Evolutionary conservation across 2,329 filamentous ascomycete species (phyloP).

Genomic region (Diatrype stigma): DNA sequence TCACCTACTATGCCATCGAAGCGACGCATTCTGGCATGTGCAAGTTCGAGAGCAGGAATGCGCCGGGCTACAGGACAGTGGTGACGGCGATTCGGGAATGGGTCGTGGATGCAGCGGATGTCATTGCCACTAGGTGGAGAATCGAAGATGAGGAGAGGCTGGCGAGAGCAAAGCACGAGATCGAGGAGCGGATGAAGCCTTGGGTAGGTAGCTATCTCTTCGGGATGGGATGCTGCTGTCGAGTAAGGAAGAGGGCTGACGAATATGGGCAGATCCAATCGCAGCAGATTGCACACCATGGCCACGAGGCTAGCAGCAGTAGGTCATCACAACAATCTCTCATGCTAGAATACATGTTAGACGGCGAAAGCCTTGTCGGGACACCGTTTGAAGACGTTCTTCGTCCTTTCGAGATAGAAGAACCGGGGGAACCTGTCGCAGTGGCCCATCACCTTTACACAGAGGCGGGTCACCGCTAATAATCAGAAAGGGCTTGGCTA

Average conservation of each 20-base stretch:
- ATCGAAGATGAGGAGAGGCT: slow-evolving; percentile 53
- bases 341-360: slow-evolving; percentile 15
- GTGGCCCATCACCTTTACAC: slow-evolving; percentile 6
- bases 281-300: slow-evolving; percentile 19
- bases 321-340: slow-evolving; percentile 26
- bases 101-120: slow-evolving; percentile 48
- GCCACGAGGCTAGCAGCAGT: slow-evolving; percentile 23
- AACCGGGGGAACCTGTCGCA: slow-evolving; percentile 19
- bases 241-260: slow-evolving; percentile 1
- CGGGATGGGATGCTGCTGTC: background rate
- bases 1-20: slow-evolving; percentile 64
- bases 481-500: slow-evolving; percentile 23
- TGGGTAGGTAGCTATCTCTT: slow-evolving; percentile 28
- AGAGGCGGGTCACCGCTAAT: slow-evolving; percentile 8
- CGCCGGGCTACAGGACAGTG: slow-evolving; percentile 60
- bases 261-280: slow-evolving; percentile 21
- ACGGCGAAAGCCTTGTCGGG: slow-evolving; percentile 18
- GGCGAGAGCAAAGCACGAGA: slow-evolving; percentile 39
- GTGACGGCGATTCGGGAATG: slow-evolving; percentile 47
- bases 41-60: slow-evolving; percentile 47
- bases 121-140: slow-evolving; percentile 55
- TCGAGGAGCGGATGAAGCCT: slow-evolving; percentile 40
- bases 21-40: slow-evolving; percentile 38
- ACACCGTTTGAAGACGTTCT: slow-evolving; percentile 20
- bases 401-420: slow-evolving; percentile 29